These are phyloP conservation scores for Glonium stellatum DNA, from an alignment of 495 filamentous ascomycete species.

Conservation along the genomic window DNA sequence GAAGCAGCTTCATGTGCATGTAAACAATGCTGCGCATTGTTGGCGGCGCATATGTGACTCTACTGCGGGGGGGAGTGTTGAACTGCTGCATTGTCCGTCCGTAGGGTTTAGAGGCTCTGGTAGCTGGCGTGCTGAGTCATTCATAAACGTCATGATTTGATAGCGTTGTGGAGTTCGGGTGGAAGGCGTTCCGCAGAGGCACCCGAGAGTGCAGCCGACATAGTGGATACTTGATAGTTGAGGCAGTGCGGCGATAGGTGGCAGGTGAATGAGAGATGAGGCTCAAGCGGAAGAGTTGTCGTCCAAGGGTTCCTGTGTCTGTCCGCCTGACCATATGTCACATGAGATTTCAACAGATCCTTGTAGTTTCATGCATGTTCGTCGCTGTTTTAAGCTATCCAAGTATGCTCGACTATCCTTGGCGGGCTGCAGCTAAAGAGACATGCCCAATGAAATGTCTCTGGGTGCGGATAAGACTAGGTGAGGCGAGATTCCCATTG, in stretches of 20 bases:
- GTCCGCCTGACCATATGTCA: background rate
- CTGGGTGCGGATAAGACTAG: background rate
- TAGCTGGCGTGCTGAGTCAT: background rate
- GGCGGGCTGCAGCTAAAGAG: background rate
- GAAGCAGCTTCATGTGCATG: background rate
- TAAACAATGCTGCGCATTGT: background rate
- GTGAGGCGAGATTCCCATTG: background rate
- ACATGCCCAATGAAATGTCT: background rate
- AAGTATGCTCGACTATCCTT: background rate
- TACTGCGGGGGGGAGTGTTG: background rate
- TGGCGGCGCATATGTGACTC: background rate
- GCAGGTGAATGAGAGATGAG: background rate
- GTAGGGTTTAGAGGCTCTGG: background rate
- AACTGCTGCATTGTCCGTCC: background rate
- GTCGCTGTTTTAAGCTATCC: background rate
- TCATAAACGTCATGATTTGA: background rate
- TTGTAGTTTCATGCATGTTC: background rate
- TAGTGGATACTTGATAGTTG: background rate
- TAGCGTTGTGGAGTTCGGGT: background rate
- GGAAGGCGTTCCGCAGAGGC: background rate
- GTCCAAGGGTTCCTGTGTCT: background rate
- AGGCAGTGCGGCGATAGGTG: background rate
- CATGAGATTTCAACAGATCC: background rate
- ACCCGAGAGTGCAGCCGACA: background rate
- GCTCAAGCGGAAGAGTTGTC: background rate